A percentile compares a stretch with the other conserved stretches of the same genome.
These are phyloP conservation scores for Plasmodium relictum DNA, from an alignment of 169 alveolate genomes.

Conservation along the genomic window DNA sequence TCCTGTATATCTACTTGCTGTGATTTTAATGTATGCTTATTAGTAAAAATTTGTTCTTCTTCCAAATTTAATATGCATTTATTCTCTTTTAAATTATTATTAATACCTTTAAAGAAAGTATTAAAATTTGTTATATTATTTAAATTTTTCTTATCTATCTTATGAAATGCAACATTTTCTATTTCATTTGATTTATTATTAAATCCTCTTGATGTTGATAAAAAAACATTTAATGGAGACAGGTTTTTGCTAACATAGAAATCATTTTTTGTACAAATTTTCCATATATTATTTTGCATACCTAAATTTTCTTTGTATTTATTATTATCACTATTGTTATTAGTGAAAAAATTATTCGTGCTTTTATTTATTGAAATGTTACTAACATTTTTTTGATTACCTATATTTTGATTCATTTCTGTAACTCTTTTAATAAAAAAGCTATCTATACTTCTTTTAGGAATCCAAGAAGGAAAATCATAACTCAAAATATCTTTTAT, in stretches of 20 bases:
- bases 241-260: constrained; percentile 11
- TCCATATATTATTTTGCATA: constrained; percentile 40
- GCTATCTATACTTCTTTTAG: constrained; percentile 61
- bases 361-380: not conserved
- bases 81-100: not conserved
- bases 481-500: constrained; percentile 24
- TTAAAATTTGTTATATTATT: not conserved
- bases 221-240: constrained; percentile 33
- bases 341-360: not conserved
- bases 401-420: constrained; percentile 36
- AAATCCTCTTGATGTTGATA: not conserved
- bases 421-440: constrained; percentile 45
- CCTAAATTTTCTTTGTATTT: constrained; percentile 3
- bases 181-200: not conserved
- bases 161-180: not conserved
- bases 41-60: not conserved
- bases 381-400: not conserved
- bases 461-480: constrained; percentile 77
- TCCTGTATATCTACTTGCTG: not conserved
- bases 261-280: constrained; percentile 33
- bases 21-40: not conserved
- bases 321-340: not conserved
- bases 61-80: not conserved
- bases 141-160: not conserved
- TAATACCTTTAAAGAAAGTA: not conserved